These are phyloP conservation scores for Solanum bulbocastanum DNA, from an alignment of 257 asterid genomes.

Conservation along the genomic window DNA sequence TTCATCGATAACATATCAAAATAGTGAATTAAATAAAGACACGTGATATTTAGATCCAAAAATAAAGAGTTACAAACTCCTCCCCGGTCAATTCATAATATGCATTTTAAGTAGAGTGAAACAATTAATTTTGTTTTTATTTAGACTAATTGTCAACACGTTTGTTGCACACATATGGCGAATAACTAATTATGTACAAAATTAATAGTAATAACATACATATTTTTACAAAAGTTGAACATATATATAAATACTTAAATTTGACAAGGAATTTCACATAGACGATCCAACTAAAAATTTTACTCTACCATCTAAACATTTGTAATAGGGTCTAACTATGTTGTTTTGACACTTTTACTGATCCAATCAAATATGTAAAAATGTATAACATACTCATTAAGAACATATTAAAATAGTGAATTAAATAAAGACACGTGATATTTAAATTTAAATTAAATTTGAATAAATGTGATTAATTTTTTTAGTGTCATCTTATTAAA, in stretches of 20 bases:
- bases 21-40: not conserved
- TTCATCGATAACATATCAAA: too few relatives aligned
- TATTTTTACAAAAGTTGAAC: not conserved
- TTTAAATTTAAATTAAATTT: too few relatives aligned
- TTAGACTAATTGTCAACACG: too few relatives aligned
- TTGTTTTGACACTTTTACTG: not conserved
- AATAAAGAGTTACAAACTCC: not conserved
- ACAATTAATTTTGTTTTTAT: not conserved
- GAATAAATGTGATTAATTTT: too few relatives aligned
- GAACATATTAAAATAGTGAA: not conserved
- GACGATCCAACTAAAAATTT: not conserved
- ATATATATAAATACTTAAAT: not conserved
- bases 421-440: too few relatives aligned
- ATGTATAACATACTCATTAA: too few relatives aligned
- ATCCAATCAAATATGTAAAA: not conserved
- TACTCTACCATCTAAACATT: not conserved
- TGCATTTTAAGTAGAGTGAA: not conserved
- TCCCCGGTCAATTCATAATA: not conserved
- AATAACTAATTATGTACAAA: not conserved
- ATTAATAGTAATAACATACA: not conserved
- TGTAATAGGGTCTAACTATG: not conserved
- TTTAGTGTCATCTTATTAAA: not conserved
- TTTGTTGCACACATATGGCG: not conserved
- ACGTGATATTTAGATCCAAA: not conserved
- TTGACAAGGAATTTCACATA: rapidly evolving